phyloP scores from a whole-genome alignment of 2,329 filamentous ascomycete species.

The Aspergillus ochraceus region DNA sequence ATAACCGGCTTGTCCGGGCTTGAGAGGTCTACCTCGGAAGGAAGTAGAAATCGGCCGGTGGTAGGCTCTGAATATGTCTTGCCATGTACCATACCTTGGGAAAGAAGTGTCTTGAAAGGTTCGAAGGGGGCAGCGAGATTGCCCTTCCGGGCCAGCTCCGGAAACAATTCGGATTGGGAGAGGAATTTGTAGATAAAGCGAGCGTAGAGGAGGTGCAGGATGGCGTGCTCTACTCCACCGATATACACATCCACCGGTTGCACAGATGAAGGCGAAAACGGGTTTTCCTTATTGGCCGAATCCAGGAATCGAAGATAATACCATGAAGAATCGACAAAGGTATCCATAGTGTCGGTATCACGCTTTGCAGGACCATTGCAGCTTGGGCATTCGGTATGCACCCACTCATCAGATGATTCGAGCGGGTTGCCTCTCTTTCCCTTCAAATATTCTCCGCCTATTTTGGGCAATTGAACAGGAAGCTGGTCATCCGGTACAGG shows the following conservation, averaged over 20 bases:
- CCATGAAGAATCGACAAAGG: constrained; percentile 94
- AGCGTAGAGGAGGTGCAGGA: constrained; percentile 83
- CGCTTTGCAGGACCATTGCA: constrained; percentile 70
- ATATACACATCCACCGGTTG: constrained; percentile 87
- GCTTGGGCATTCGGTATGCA: constrained; percentile 70
- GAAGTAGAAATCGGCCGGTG: constrained; percentile 74
- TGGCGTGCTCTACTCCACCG: constrained; percentile 87
- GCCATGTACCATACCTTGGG: constrained; percentile 92
- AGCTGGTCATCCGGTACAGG: constrained; percentile 75
- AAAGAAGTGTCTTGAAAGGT: constrained; percentile 78
- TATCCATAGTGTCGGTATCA: constrained; percentile 95
- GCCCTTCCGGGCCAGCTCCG: constrained; percentile 37
- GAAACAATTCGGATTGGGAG: constrained; percentile 50
- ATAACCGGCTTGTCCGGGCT: constrained; percentile 60
- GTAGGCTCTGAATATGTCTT: constrained; percentile 75
- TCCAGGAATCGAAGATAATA: constrained; percentile 83
- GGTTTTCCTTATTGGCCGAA: constrained; percentile 60
- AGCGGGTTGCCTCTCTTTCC: constrained; percentile 75
- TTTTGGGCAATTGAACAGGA: constrained; percentile 71
- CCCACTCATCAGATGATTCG: constrained; percentile 69
- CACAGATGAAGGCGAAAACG: constrained; percentile 58
- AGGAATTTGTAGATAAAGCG: constrained; percentile 90
- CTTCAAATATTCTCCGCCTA: constrained; percentile 67
- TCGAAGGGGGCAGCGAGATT: constrained; percentile 54
- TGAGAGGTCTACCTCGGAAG: constrained; percentile 69